Evolutionary conservation across 805 yeast genomes (phyloP).

Genomic region (Cyberlindnera mrakii): DNA sequence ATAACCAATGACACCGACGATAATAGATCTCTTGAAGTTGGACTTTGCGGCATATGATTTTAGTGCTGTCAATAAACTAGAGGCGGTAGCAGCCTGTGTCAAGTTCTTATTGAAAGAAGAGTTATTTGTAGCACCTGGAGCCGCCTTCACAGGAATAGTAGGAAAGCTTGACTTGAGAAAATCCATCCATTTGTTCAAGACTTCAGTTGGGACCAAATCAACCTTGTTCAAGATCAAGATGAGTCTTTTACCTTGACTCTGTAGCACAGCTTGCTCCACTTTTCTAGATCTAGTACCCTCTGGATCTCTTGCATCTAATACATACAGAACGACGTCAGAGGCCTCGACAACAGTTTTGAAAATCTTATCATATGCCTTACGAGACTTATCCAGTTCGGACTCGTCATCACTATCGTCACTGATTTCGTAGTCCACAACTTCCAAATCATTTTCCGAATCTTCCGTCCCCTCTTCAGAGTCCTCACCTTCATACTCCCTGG

Average conservation of each 20-base stretch:
- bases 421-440: slow-evolving; percentile 43
- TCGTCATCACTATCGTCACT: slow-evolving; percentile 40
- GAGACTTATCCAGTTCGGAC: slow-evolving; percentile 59
- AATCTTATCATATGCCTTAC: slow-evolving; percentile 90
- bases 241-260: slow-evolving; percentile 74
- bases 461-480: slow-evolving; percentile 37
- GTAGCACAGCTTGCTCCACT: slow-evolving; percentile 84
- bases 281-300: slow-evolving; percentile 88
- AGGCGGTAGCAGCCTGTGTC: slow-evolving; percentile 66
- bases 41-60: slow-evolving; percentile 81
- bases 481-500: slow-evolving; percentile 64
- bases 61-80: slow-evolving; percentile 67
- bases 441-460: slow-evolving; percentile 38
- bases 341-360: slow-evolving; percentile 91
- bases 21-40: slow-evolving; percentile 79
- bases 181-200: slow-evolving; percentile 76
- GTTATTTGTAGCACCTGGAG: slow-evolving; percentile 66
- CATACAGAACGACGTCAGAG: slow-evolving; percentile 85
- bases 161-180: slow-evolving; percentile 82
- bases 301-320: slow-evolving; percentile 97
- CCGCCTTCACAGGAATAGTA: slow-evolving; percentile 81
- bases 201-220: slow-evolving; percentile 85
- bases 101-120: slow-evolving; percentile 68
- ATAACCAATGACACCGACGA: slow-evolving; percentile 94
- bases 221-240: slow-evolving; percentile 86